Conservation (phyloP, 805 yeast species). For the Pichia pseudocactophila region DNA sequence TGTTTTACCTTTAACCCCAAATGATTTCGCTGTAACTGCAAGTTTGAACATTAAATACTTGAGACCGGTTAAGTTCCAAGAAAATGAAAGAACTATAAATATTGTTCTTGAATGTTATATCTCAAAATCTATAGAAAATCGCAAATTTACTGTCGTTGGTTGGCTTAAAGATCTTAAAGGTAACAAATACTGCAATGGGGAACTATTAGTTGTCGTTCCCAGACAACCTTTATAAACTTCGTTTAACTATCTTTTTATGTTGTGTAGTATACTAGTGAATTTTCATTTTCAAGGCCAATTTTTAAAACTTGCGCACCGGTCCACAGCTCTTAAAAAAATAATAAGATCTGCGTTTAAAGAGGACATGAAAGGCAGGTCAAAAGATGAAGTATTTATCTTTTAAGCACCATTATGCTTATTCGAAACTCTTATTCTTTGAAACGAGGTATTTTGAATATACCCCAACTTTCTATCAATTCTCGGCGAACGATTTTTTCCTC, state of each 20-base stretch:
- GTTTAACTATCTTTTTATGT: neutral
- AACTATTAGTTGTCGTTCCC: conserved; percentile 22
- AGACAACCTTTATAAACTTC: conserved; percentile 1
- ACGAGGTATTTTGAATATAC: too few species aligned
- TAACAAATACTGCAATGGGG: conserved; percentile 17
- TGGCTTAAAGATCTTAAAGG: conserved; percentile 15
- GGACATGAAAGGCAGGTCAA: too few species aligned
- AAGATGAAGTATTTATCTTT: too few species aligned
- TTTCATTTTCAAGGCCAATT: too few species aligned
- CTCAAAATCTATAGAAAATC: conserved; percentile 4
- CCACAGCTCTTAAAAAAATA: too few species aligned
- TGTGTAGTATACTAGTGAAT: too few species aligned
- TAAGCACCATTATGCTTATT: too few species aligned
- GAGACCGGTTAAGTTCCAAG: conserved; percentile 19
- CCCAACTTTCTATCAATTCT: too few species aligned
- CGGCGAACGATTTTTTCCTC: too few species aligned
- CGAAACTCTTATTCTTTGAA: too few species aligned
- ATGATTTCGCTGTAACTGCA: conserved; percentile 42
- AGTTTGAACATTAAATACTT: conserved; percentile 34
- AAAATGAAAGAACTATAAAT: conserved; percentile 8
- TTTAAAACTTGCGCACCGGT: too few species aligned
- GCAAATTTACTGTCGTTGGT: conserved; percentile 19
- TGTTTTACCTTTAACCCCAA: conserved; percentile 39
- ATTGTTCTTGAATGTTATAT: conserved; percentile 21
- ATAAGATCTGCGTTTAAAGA: too few species aligned